Evolutionary conservation across 1,284 basidiomycete genomes (phyloP).

Genomic region (Fomitopsis betulina): DNA sequence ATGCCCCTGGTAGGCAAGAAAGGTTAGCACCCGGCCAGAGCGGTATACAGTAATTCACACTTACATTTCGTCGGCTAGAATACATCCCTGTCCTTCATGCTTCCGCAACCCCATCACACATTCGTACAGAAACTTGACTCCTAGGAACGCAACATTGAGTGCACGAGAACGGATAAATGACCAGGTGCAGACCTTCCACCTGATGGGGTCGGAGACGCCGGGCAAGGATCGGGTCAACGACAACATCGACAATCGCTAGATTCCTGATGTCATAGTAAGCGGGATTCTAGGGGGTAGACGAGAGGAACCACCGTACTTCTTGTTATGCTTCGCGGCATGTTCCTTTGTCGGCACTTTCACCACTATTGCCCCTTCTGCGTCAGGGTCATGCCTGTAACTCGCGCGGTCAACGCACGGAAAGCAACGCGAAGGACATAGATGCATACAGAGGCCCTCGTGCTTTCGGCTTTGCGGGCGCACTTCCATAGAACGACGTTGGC

Average conservation of each 20-base stretch:
- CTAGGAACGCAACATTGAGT: slow-evolving; percentile 28
- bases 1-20: slow-evolving; percentile 66
- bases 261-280: slow-evolving; percentile 34
- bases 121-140: slow-evolving; percentile 91
- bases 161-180: background rate
- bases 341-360: slow-evolving; percentile 78
- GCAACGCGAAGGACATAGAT: background rate
- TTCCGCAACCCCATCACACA: slow-evolving; percentile 92
- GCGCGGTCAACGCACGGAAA: slow-evolving; percentile 16
- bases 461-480: slow-evolving; percentile 36
- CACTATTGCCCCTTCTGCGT: slow-evolving; percentile 74
- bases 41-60: slow-evolving; percentile 13
- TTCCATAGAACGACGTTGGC: slow-evolving; percentile 57
- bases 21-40: slow-evolving; percentile 8
- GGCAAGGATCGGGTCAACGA: slow-evolving; percentile 87
- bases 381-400: slow-evolving; percentile 65
- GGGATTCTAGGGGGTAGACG: background rate
- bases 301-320: slow-evolving; percentile 46
- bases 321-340: slow-evolving; percentile 67
- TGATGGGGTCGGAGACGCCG: slow-evolving; percentile 87
- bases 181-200: slow-evolving; percentile 60
- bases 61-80: slow-evolving; percentile 95
- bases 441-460: slow-evolving; percentile 48
- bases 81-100: slow-evolving; percentile 88
- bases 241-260: slow-evolving; percentile 74